phyloP scores from a whole-genome alignment of 192 early-diverging fungal genomes.

The Chytriomyces sp. region DNA sequence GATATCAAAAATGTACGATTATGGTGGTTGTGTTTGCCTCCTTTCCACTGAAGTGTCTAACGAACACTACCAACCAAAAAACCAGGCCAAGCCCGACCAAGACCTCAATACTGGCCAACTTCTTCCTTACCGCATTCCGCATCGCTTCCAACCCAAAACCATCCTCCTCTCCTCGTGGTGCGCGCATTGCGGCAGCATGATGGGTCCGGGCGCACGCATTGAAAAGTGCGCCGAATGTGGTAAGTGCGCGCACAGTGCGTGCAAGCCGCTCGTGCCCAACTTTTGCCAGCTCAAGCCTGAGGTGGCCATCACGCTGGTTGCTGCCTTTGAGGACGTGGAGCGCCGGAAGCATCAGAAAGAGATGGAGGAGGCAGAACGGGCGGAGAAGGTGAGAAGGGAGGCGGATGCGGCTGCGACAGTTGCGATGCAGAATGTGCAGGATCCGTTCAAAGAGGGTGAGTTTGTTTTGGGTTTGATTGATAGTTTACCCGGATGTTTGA shows the following conservation, averaged over 20 bases:
- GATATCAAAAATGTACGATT: slow-evolving; percentile 24
- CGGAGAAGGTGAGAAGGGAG: slow-evolving; percentile 21
- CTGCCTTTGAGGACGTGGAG: slow-evolving; percentile 51
- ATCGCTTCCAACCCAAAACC: slow-evolving; percentile 83
- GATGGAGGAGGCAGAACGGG: slow-evolving; percentile 50
- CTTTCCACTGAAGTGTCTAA: too few species aligned
- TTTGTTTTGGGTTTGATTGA: background rate
- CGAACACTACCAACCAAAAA: too few species aligned
- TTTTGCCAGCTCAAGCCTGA: slow-evolving; percentile 53
- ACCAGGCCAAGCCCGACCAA: slow-evolving; percentile 43
- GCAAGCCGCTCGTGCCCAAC: slow-evolving; percentile 45
- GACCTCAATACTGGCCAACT: slow-evolving; percentile 70
- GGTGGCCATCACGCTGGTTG: slow-evolving; percentile 46
- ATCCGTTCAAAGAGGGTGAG: background rate
- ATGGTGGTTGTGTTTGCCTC: background rate
- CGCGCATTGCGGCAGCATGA: slow-evolving; percentile 88
- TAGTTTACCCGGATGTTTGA: background rate
- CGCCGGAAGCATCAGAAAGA: slow-evolving; percentile 45
- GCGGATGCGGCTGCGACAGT: slow-evolving; percentile 1
- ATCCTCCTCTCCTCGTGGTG: slow-evolving; percentile 93
- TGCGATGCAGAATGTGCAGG: background rate
- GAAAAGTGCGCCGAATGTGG: slow-evolving; percentile 49
- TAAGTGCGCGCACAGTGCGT: slow-evolving; percentile 44
- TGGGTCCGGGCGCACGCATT: slow-evolving; percentile 45
- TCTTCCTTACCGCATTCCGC: slow-evolving; percentile 91